These are phyloP conservation scores for Populus simonii DNA, from an alignment of 345 rosid species.

Conservation along the genomic window DNA sequence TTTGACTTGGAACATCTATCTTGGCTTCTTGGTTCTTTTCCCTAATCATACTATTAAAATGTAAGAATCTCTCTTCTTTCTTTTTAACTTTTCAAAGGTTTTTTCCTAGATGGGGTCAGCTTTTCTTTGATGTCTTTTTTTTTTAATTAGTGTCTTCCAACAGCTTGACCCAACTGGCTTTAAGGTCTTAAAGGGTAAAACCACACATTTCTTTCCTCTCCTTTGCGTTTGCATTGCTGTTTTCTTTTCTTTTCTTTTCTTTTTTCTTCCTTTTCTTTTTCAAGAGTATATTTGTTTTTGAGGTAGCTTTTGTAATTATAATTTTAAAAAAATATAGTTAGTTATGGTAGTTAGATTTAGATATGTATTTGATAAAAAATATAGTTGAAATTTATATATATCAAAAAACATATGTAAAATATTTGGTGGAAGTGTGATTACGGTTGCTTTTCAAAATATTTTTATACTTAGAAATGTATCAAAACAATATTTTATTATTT, in stretches of 20 bases:
- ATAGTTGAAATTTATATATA: rapidly evolving
- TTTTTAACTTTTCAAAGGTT: constrained; percentile 21
- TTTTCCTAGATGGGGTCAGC: constrained; percentile 12
- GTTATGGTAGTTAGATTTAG: no score
- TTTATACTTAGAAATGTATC: no score
- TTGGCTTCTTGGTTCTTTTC: constrained; percentile 19
- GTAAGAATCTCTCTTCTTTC: constrained; percentile 20
- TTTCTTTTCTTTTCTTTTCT: background rate
- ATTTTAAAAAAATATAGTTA: no score
- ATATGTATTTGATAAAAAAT: rapidly evolving
- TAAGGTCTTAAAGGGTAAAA: background rate
- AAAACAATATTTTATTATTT: no score
- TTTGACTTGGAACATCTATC: constrained; percentile 2
- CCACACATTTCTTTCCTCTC: background rate
- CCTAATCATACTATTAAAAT: constrained; percentile 12
- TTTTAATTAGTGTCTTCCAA: constrained; percentile 12
- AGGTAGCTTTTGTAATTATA: no score
- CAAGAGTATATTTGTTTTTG: no score
- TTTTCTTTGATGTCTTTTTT: constrained; percentile 6
- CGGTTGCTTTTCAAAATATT: rapidly evolving
- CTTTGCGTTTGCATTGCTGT: background rate
- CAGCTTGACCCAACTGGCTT: constrained; percentile 1
- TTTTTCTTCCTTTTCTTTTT: background rate
- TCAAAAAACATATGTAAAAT: no score
- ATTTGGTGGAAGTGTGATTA: rapidly evolving